A percentile compares a stretch with the other conserved stretches of the same genome.
phyloP scores from a whole-genome alignment of 345 rosid genomes.

The Psidium friedrichsthalianum region DNA sequence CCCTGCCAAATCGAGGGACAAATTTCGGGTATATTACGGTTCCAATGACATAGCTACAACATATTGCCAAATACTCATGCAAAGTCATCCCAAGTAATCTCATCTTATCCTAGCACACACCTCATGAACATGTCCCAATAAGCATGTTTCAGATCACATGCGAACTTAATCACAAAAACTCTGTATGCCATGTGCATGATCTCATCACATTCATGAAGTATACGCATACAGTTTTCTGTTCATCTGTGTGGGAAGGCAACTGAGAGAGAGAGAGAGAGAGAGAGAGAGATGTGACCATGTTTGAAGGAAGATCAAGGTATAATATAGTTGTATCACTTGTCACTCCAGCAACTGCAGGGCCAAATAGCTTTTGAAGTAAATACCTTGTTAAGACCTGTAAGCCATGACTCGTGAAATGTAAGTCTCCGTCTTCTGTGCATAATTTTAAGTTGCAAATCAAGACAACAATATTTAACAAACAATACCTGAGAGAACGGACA shows the following conservation, averaged over 20 bases:
- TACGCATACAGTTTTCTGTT: background rate
- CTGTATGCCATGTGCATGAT: background rate
- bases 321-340: constrained; percentile 44
- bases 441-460: background rate
- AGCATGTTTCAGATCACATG: background rate
- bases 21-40: background rate
- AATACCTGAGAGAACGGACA: background rate
- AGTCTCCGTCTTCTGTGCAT: background rate
- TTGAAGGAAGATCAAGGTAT: constrained; percentile 83
- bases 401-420: background rate
- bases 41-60: background rate
- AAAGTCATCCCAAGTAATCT: background rate
- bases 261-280: constrained; percentile 1
- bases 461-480: background rate
- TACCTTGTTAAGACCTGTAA: constrained; percentile 76
- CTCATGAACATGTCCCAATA: background rate
- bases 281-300: constrained; percentile 41
- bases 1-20: background rate
- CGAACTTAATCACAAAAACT: background rate
- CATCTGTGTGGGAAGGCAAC: background rate
- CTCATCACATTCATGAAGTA: background rate
- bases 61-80: background rate
- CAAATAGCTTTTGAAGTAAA: constrained; percentile 60
- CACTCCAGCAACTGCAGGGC: constrained; percentile 53
- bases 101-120: background rate